These are phyloP conservation scores for Pneumocystis carinii DNA, from an alignment of 1,139 yeast species.

Conservation along the genomic window DNA sequence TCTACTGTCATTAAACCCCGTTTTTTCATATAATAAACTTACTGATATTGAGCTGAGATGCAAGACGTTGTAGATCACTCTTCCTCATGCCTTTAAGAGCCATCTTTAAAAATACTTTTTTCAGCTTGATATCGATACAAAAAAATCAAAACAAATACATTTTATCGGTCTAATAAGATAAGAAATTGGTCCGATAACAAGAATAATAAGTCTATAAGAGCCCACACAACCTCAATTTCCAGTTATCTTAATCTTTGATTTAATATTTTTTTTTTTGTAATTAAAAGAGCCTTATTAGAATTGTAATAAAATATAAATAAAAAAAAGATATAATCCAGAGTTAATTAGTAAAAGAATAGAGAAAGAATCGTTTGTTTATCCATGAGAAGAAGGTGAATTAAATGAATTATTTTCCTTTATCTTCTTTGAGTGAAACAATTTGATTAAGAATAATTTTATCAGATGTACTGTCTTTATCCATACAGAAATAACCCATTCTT, in stretches of 20 bases:
- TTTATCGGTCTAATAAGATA: background rate
- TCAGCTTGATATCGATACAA: background rate
- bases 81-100: background rate
- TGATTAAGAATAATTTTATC: constrained; percentile 55
- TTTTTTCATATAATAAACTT: background rate
- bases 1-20: background rate
- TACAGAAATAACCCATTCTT: constrained; percentile 89
- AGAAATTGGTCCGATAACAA: background rate
- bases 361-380: background rate
- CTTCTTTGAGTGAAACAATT: constrained; percentile 78
- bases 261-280: background rate
- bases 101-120: background rate
- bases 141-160: background rate
- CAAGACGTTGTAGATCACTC: background rate
- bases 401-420: constrained; percentile 22
- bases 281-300: background rate
- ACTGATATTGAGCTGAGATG: background rate
- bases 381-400: background rate
- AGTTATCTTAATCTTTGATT: background rate
- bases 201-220: background rate
- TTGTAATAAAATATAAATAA: background rate
- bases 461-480: constrained; percentile 60
- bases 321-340: background rate
- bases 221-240: background rate
- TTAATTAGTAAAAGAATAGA: background rate